Conservation (phyloP, 352 stramenopile genomes). For the Thraustochytrium sp. region DNA sequence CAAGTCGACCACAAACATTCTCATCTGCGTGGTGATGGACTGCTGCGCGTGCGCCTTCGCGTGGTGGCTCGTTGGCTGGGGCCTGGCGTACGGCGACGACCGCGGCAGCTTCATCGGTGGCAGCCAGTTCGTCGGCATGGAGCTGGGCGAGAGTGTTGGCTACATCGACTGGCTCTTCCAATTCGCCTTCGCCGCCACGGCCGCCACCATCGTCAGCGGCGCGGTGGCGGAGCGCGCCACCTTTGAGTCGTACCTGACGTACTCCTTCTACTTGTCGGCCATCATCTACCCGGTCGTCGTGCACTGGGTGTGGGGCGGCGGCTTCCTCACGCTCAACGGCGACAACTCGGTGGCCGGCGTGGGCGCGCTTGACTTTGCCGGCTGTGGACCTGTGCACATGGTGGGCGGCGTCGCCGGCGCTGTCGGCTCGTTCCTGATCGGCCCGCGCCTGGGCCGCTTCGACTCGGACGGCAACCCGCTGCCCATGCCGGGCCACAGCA, state of each 20-base stretch:
- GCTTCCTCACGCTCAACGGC: slow-evolving; percentile 43
- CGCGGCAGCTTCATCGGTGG: slow-evolving; percentile 43
- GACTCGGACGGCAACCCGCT: slow-evolving; percentile 41
- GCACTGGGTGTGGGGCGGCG: slow-evolving; percentile 54
- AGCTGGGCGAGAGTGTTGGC: slow-evolving; percentile 12
- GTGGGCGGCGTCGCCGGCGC: slow-evolving; percentile 42
- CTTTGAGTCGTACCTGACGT: slow-evolving; percentile 59
- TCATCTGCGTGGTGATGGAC: slow-evolving; percentile 45
- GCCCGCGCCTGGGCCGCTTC: slow-evolving; percentile 36
- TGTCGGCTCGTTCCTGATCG: slow-evolving; percentile 38
- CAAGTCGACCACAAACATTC: slow-evolving; percentile 52
- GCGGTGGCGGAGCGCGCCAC: slow-evolving; percentile 59
- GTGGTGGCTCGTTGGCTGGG: slow-evolving; percentile 43
- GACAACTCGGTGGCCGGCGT: slow-evolving; percentile 30
- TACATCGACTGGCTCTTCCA: slow-evolving; percentile 55
- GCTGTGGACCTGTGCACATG: slow-evolving; percentile 37
- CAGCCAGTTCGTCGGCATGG: slow-evolving; percentile 32
- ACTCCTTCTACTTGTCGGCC: slow-evolving; percentile 57
- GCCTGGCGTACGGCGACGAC: slow-evolving; percentile 43
- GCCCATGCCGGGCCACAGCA: slow-evolving; percentile 49
- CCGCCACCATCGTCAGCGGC: slow-evolving; percentile 60
- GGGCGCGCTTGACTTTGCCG: slow-evolving; percentile 43
- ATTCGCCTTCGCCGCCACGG: slow-evolving; percentile 59
- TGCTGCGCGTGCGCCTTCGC: slow-evolving; percentile 29
- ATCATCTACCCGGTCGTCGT: slow-evolving; percentile 60